Percentiles rank a stretch among this genome's conserved stretches.
Conservation (phyloP, 805 yeast species). For the Wickerhamomyces chaumierensis region DNA sequence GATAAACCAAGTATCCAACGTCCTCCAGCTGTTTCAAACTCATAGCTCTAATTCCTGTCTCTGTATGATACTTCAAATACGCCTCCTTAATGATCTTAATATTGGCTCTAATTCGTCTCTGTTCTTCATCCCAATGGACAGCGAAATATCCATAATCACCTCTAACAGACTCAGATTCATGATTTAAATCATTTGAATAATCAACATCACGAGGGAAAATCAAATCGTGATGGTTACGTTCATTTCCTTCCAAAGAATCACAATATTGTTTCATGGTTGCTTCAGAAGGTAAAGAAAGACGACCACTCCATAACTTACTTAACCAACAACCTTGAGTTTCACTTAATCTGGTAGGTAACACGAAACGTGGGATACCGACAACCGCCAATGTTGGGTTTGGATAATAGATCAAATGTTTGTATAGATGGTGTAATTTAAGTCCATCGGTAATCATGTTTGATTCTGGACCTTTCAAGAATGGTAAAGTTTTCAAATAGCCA, state of each 20-base stretch:
- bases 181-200: conserved; percentile 37
- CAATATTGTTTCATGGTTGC: conserved; percentile 37
- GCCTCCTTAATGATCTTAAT: conserved; percentile 33
- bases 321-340: conserved; percentile 57
- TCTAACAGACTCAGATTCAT: conserved; percentile 25
- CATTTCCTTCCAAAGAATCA: conserved; percentile 33
- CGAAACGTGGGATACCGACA: conserved; percentile 49
- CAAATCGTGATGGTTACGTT: conserved; percentile 39
- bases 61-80: conserved; percentile 28
- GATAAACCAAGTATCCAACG: conserved; percentile 23
- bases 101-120: conserved; percentile 30
- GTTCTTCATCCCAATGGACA: conserved; percentile 39
- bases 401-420: conserved; percentile 46
- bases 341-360: conserved; percentile 51
- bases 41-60: conserved; percentile 26
- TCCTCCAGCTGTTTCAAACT: conserved; percentile 29
- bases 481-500: conserved; percentile 59
- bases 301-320: conserved; percentile 49
- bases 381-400: conserved; percentile 56
- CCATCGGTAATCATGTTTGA: conserved; percentile 31
- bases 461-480: conserved; percentile 35
- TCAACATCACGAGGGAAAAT: conserved; percentile 46
- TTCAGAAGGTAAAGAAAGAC: conserved; percentile 36
- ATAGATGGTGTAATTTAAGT: conserved; percentile 36
- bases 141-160: conserved; percentile 35